Evolutionary conservation across 202 grass and related monocot species (phyloP), one percentile per base, ranked within the genome.

Genomic region (Elaeis oleifera): DNA sequence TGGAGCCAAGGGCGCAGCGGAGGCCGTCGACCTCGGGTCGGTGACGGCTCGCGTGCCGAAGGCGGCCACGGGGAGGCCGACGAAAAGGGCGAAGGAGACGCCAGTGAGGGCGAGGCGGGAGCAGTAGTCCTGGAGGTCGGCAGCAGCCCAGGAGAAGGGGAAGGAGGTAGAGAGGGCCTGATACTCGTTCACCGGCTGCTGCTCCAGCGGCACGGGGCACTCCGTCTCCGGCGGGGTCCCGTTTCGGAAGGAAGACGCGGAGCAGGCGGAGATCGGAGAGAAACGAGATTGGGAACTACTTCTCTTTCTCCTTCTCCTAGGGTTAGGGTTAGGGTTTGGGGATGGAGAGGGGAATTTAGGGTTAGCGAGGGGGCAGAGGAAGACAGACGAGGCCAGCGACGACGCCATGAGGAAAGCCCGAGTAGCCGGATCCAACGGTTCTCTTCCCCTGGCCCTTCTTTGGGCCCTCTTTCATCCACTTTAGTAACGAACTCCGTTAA

Each of bases 121-220:
- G 71, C 80, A 78, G 61, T 97, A 97, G 57, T 80, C n/a, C 5
- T 21, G 23, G 67, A 89, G 71, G 67, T 91, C 84, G n/a, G 76
- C 72, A 16, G 84, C 58, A 1, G 88, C 84, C 92, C 92, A 91
- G 20, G 84, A 91, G 71, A 97, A 97, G 39, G 84, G 87, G 20
- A 79, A 71, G 6, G 92, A 97, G 19, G 74, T 54, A 11, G 71
- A 67, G 14, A 97, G 84, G 18, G 84, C 65, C 76, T 91, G 84
- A 81, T 89, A 97, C 84, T 97, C 92, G 77, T 97, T 97, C 58
- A 91, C 88, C 3, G 92, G 92, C n/a, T 57, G 79, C 79, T 91
- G 92, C 77, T 91, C 92, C 52, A 61, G 68, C 66, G 88, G 92
- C 32, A 97, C 92, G 3, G 92, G 92, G 76, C 92, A 91, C 76